Evolutionary conservation across 2,329 filamentous ascomycete genomes (phyloP), one percentile per base, ranked within the genome.

Genomic region (Drechslerella dactyloides): DNA sequence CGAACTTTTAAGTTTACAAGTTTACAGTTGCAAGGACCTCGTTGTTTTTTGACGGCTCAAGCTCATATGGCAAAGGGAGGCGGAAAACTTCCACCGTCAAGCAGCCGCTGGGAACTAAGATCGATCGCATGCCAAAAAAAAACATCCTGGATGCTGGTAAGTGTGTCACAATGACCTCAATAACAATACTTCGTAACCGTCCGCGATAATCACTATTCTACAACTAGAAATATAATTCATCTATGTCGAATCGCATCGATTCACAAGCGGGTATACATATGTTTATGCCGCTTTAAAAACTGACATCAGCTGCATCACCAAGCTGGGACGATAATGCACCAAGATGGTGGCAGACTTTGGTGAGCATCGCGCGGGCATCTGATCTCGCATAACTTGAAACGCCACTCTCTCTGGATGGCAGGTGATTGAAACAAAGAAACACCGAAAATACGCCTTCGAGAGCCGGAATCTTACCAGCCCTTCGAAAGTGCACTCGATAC

Each of bases 351-450:
- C 3, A 59, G 37, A 40, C 33, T 46, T 46, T n/a, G 15, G 19
- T 35, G 50, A 59, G 46, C 48, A n/a, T 60, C 48, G 44, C 35
- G 30, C 35, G 17, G 24, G 17, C 40, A 44, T 24, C 59, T 40
- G 54, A 64, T 63, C 59, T 64, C 48, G 66, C 66, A 70, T 63
- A 70, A 63, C 23, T 59, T 70, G 66, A 70, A 70, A 70, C 66
- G 21, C 54, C 58, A 42, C 30, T 35, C 51, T 19, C 33, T n/a
- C 54, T 37, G 7, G 6, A 13, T 42, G 19, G 44, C 44, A 48
- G 19, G 44, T 48, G 44, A 48, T 5, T 48, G 44, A 48, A 48
- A 48, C 44, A 48, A 19, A 48, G 44, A 19, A 19, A 48, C 11
- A 44, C 6, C 13, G 17, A 44, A 37, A 37, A 37, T 37, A 17